Conservation (phyloP, 176 grass and related monocot genomes). For the Tuctoria greenei region DNA sequence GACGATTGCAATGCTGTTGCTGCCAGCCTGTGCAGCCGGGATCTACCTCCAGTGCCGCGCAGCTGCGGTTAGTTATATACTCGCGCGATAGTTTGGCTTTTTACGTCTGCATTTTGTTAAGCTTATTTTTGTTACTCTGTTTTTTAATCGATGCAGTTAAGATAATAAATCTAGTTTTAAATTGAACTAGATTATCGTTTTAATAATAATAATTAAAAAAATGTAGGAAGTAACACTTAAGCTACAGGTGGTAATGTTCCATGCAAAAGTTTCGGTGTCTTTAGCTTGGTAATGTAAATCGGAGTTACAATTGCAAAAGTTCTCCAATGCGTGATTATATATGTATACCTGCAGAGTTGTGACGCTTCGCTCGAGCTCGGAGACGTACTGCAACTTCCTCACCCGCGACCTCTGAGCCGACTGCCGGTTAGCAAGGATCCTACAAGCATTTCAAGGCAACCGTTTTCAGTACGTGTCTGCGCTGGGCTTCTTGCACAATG, state of each 20-base stretch:
- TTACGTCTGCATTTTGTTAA: not conserved
- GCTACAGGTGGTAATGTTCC: no score
- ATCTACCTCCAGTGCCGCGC: constrained; percentile 16
- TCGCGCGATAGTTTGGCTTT: not conserved
- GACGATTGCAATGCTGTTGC: constrained; percentile 15
- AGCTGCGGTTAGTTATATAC: not conserved
- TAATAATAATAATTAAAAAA: no score
- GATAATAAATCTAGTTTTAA: no score
- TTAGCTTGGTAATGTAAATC: not conserved
- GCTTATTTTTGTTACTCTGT: not conserved
- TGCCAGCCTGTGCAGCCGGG: constrained; percentile 1
- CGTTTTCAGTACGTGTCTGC: not conserved
- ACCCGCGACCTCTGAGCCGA: constrained; percentile 98
- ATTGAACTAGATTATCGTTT: no score
- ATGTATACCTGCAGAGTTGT: constrained; percentile 75
- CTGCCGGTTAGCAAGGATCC: constrained; percentile 92
- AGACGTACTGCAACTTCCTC: constrained; percentile 97
- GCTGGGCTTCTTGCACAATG: not conserved
- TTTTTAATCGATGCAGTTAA: no score
- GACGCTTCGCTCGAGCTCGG: constrained; percentile 95
- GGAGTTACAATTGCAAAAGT: not conserved
- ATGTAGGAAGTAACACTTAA: no score
- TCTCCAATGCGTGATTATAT: not conserved
- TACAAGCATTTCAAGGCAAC: constrained; percentile 11
- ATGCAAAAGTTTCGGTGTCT: no score